Evolutionary conservation across 495 filamentous ascomycete species (phyloP), one percentile per base, ranked within the genome.

Genomic region (Xylaria grammica): DNA sequence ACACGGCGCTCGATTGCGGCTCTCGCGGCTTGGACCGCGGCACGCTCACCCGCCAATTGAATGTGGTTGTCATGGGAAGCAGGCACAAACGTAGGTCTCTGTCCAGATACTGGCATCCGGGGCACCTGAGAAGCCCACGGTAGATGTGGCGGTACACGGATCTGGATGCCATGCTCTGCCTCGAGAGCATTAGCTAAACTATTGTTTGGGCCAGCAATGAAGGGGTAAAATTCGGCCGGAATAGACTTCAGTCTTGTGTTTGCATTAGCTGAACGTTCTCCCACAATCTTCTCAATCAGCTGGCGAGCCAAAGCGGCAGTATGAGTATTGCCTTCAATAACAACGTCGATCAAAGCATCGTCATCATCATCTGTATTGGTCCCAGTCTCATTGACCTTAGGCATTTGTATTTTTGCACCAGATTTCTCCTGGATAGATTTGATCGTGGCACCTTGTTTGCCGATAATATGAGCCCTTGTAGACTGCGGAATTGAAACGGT

Each of bases 161-260:
- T 79, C 72, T 89, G 88, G 19, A 95, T 78, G 56, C 87, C 87
- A 26, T 77, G 77, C 46, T 79, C 71, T 29, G 78, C 74, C 75
- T 97, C 91, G 40, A 97, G 82, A 40, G 84, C 84, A 44, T 85
- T 82, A 64, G 91, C 77, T 49, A 84, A 79, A 34, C 80, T 78
- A 70, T 92, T 90, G 71, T 94, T 86, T 15, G 91, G 86, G 26
- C 94, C 94, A 26, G 91, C 89, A 74, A 99, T 91, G 81, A 98
- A 98, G 15, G 94, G 96, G 77, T 93, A 99, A 74, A 91, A 96
- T 73, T 97, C 92, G 20, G 94, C 88, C 2, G 94, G 94, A 62
- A 97, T 89, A 17, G 89, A 84, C 74, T 87, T 89, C 64, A 99
- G 74, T 38, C 87, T 87, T 32, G 91, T 75, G 75, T 83, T 94